phyloP scores from a whole-genome alignment of 768 basidiomycete genomes.

The Neoboletus brunneissimus region DNA sequence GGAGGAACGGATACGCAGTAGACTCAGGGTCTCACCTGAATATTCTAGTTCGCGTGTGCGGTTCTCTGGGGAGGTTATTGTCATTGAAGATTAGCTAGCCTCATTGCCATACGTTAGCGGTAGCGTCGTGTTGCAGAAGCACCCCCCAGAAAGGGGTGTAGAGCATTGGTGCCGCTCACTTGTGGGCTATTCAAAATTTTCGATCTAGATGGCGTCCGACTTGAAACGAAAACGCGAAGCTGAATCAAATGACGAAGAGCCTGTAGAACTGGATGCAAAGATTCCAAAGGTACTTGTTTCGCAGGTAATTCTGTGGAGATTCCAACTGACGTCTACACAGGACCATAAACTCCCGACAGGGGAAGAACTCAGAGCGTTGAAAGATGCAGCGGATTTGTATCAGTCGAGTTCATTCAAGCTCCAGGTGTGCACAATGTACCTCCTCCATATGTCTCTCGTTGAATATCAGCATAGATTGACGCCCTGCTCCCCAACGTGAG shows the following conservation, averaged over 20 bases:
- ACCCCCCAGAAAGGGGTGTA: slow-evolving; percentile 16
- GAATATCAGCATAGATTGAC: slow-evolving; percentile 54
- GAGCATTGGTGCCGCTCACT: background rate
- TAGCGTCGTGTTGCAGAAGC: background rate
- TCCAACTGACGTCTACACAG: slow-evolving; percentile 7
- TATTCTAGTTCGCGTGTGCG: slow-evolving; percentile 11
- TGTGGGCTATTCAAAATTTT: background rate
- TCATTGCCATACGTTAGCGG: background rate
- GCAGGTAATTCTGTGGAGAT: background rate
- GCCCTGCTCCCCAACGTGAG: slow-evolving; percentile 74
- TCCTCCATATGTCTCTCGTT: background rate
- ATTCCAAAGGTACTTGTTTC: slow-evolving; percentile 15
- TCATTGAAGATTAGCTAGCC: slow-evolving; percentile 38
- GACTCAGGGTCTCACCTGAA: slow-evolving; percentile 15
- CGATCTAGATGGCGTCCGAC: slow-evolving; percentile 19
- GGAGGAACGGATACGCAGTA: slow-evolving; percentile 24
- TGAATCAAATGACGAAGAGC: background rate
- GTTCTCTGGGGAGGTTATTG: slow-evolving; percentile 42
- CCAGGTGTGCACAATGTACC: slow-evolving; percentile 50
- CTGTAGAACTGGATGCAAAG: slow-evolving; percentile 1
- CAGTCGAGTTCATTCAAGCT: slow-evolving; percentile 81
- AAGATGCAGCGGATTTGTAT: slow-evolving; percentile 72
- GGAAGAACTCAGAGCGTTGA: slow-evolving; percentile 66
- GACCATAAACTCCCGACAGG: slow-evolving; percentile 58
- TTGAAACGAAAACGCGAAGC: slow-evolving; percentile 29